These are phyloP conservation scores for Chrysanthemum lavandulifolium DNA, from an alignment of 129 eudicot species.

Conservation along the genomic window DNA sequence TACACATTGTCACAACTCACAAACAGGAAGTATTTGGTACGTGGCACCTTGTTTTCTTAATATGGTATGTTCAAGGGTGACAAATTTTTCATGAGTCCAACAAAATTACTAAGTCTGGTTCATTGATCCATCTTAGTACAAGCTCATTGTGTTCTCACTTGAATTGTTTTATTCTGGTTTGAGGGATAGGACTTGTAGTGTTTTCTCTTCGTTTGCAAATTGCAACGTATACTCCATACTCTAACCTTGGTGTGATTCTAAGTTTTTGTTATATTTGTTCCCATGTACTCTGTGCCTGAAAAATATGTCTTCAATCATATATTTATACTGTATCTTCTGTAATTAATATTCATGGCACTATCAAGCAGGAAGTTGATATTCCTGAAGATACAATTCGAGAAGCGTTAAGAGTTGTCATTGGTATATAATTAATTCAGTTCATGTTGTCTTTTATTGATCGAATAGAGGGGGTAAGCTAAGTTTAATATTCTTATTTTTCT, in stretches of 20 bases:
- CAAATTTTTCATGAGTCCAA: not conserved
- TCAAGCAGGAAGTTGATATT: constrained; percentile 76
- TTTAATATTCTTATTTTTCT: not conserved
- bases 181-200: not conserved
- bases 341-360: not conserved
- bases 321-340: not conserved
- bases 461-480: not conserved
- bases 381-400: constrained; percentile 87
- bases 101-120: not conserved
- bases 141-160: not conserved
- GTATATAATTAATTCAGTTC: constrained; percentile 34
- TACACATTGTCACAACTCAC: not conserved
- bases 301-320: not conserved
- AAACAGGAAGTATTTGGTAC: not conserved
- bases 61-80: not conserved
- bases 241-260: not conserved
- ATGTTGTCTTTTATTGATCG: not conserved
- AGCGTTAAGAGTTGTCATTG: constrained; percentile 73
- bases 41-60: not conserved
- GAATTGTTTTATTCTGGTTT: not conserved
- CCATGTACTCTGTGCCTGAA: not conserved
- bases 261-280: not conserved
- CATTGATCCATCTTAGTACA: not conserved
- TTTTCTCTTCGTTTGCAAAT: not conserved
- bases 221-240: not conserved